Evolutionary conservation across 139 green algal genomes (phyloP).

Genomic region (Nannochloris sp.): DNA sequence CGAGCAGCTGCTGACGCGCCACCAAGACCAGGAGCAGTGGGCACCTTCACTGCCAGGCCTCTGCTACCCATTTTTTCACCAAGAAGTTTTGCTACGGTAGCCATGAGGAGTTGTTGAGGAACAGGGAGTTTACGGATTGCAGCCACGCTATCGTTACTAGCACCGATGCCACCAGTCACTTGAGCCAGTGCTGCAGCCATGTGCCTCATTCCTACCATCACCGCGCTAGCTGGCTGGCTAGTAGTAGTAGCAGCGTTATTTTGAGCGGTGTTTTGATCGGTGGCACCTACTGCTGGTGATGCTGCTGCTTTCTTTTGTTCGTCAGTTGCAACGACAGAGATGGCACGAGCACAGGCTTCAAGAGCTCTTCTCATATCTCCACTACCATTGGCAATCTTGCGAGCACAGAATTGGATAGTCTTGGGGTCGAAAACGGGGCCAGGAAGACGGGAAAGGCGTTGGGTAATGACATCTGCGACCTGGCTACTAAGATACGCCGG

Average conservation of each 20-base stretch:
- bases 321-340: background rate
- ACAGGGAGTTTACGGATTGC: slow-evolving; percentile 29
- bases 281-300: background rate
- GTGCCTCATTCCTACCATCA: slow-evolving; percentile 25
- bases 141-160: slow-evolving; percentile 8
- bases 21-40: background rate
- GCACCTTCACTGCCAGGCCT: background rate
- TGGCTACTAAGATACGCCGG: slow-evolving; percentile 10
- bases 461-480: slow-evolving; percentile 20
- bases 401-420: slow-evolving; percentile 25
- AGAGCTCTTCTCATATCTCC: slow-evolving; percentile 42
- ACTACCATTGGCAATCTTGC: slow-evolving; percentile 33
- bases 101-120: slow-evolving; percentile 47
- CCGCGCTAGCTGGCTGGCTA: background rate
- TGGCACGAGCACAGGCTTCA: slow-evolving; percentile 7
- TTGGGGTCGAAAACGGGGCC: slow-evolving; percentile 32
- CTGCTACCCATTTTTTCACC: slow-evolving; percentile 7
- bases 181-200: slow-evolving; percentile 25
- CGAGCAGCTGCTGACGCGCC: background rate
- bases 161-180: slow-evolving; percentile 19
- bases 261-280: background rate
- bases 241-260: background rate
- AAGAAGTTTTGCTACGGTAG: slow-evolving; percentile 22
- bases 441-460: slow-evolving; percentile 32
- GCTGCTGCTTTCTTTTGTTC: background rate